Percentiles rank a stretch among this genome's conserved stretches.
Conservation (phyloP, 2,329 filamentous ascomycete genomes). For the Ophiostoma pallidulum region DNA sequence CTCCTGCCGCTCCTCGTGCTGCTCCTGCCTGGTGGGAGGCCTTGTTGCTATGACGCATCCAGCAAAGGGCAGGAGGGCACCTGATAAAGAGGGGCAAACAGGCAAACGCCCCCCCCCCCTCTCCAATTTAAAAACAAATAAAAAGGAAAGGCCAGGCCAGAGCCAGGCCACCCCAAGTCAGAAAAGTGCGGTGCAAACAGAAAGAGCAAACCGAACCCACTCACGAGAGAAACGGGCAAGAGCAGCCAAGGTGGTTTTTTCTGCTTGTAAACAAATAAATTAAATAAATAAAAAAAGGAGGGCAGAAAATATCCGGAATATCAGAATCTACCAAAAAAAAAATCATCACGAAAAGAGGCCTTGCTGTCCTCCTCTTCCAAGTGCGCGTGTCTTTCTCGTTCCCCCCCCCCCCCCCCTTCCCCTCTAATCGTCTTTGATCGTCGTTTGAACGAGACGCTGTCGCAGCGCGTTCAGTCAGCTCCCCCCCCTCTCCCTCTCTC, state of each 20-base stretch:
- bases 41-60: conserved; percentile 10
- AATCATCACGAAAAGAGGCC: background rate
- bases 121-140: conserved; percentile 3
- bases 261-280: conserved; percentile 6
- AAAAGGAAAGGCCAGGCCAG: conserved; percentile 8
- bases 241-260: conserved; percentile 5
- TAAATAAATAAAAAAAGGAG: conserved; percentile 6
- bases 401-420: background rate
- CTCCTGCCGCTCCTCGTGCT: no score
- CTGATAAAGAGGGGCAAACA: background rate
- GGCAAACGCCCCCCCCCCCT: no score
- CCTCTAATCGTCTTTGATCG: background rate
- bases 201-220: background rate
- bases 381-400: no score
- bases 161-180: no score
- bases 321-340: background rate
- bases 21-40: background rate
- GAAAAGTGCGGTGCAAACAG: background rate
- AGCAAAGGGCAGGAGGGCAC: background rate
- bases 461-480: background rate
- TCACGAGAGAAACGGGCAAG: background rate
- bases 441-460: background rate
- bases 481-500: background rate
- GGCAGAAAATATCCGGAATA: background rate
- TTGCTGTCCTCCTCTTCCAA: background rate